Evolutionary conservation across 2,329 filamentous ascomycete species (phyloP), one percentile per base, ranked within the genome.

Genomic region (Seiridium cupressi): DNA sequence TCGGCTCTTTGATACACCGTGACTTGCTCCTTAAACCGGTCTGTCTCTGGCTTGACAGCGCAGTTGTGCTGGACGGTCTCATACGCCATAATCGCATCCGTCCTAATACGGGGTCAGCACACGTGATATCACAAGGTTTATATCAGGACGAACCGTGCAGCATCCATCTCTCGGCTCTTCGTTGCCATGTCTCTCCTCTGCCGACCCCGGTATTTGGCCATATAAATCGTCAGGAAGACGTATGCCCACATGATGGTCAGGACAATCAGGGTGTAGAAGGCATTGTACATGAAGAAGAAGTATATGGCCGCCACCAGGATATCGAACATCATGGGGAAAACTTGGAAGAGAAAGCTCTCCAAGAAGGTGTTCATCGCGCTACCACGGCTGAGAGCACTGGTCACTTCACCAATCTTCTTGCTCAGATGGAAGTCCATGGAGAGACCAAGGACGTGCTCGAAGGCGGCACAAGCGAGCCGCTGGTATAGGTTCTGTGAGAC

Each of bases 61-160:
- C 86, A 86, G 73, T 87, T 88, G 68, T 88, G 86, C 64, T 88
- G 86, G 49, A 88, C 85, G 1, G 85, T 88, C 62, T 81, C 79
- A 60, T 80, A 82, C 0, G 79, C 78, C 65, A 81, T 72, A 47
- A 82, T 77, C 3, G 80, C 75, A 64, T 82, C 80, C 1, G 76
- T 81, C 55, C 71, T 75, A 48, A 60, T 4, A 31, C 13, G 9
- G 5, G 0, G 35, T 53, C 35, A 34, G 32, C 3, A 42, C 7
- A 6, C 5, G 10, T n/a, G 35, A 7, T 8, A 7, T 32, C 2
- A 5, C 7, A 4, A 32, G 9, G 26, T 10, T 51, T 8, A 36
- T 1, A 49, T 1, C n/a, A 9, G 18, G 26, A 1, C 69, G 59
- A 62, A 74, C 74, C 79, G 80, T 60, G 76, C 73, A 5, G 79